Base-by-base conservation (phyloP, 2,329 filamentous ascomycete genomes). In the Tolypocladium paradoxum region DNA sequence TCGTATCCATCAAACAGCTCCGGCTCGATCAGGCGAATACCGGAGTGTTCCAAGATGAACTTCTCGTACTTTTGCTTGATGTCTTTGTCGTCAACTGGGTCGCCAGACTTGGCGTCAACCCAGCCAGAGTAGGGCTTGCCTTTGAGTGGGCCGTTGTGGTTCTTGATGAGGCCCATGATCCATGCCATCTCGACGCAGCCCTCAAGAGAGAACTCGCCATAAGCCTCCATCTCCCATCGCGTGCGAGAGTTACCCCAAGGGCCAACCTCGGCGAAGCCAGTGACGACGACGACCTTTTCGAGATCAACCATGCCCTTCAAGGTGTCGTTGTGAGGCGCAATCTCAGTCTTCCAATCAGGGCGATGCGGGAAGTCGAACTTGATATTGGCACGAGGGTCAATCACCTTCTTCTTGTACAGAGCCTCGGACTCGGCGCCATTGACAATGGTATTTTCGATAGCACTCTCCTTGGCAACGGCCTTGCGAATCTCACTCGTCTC, bases 151-250 rank as follows among this genome's bases (percentile, higher is more conserved):
- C 93, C 93, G 62, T 97, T 97, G 77, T 96, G 89, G 71, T 99
- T 95, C 79, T 92, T 96, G 76, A 99, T 97, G 55, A 97, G 83
- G 66, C 93, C 93, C 92, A 97, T 99, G 71, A 99, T 90, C 93
- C 93, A 99, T 34, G 93, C 91, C 93, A 99, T 99, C 73, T 99
- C 93, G 56, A 99, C 87, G 65, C 93, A 97, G 33, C 93, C 93
- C 71, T 99, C 95, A 16, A 99, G 82, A 9, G 93, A 97, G 76
- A 99, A 99, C 66, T 96, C 82, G 67, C 93, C 93, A 61, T 91
- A 85, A 1, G 93, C 91, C 71, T 99, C 93, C 92, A 99, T 99
- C 76, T 99, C 93, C 93, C 93, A 99, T 57, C 93, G 85, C 47
- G 93, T 99, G 64, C 93, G 85, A 3, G 93, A 92, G 77, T 97